phyloP scores from a whole-genome alignment of 306 rosid genomes.

The Ziziphus jujuba region DNA sequence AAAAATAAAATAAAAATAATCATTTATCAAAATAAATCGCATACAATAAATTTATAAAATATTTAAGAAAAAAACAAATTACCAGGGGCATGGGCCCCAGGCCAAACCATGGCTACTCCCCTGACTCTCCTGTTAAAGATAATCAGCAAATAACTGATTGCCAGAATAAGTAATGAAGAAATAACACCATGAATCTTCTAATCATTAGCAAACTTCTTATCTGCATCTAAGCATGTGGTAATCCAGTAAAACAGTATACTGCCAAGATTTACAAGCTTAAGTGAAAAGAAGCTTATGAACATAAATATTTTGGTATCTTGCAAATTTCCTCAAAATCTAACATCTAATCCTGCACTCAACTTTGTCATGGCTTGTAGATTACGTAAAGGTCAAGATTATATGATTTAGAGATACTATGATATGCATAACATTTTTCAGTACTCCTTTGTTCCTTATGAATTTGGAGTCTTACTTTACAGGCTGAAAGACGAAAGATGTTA shows the following conservation, averaged over 20 bases:
- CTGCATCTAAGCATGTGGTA: neutral
- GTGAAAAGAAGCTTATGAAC: neutral
- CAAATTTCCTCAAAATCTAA: neutral
- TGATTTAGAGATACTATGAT: neutral
- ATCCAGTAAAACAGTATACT: neutral
- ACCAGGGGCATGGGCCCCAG: too few relatives aligned
- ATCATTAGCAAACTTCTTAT: neutral
- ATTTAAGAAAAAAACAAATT: too few relatives aligned
- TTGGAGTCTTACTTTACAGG: neutral
- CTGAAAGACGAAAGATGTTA: neutral
- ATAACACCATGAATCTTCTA: constrained; percentile 1
- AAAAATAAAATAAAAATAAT: too few relatives aligned
- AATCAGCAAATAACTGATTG: too few relatives aligned
- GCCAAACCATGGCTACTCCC: too few relatives aligned
- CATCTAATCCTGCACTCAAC: neutral
- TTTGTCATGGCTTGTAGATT: neutral
- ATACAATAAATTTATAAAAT: too few relatives aligned
- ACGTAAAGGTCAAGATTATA: neutral
- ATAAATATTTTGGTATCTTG: neutral
- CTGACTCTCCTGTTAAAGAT: neutral
- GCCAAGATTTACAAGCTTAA: neutral
- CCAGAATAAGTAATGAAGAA: too few relatives aligned
- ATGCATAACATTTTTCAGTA: neutral
- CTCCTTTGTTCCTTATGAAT: neutral
- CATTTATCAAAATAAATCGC: too few relatives aligned